Evolutionary conservation across 2,329 filamentous ascomycete species (phyloP), one percentile per base, ranked within the genome.

Genomic region (Aureobasidium sp.): DNA sequence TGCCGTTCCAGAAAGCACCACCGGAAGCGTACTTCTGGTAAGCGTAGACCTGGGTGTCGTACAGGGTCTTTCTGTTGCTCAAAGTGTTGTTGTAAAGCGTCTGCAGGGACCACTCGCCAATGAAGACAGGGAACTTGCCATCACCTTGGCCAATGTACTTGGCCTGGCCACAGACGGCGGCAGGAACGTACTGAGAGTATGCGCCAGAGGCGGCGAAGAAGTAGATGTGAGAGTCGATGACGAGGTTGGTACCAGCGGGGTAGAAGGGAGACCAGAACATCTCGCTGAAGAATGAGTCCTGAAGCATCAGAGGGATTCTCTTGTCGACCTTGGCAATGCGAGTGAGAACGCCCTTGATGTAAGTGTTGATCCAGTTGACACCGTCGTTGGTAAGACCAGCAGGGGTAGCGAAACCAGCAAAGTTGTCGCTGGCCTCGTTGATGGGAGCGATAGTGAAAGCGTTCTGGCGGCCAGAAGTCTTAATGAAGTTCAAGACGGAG

Each of bases 341-440:
- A 23, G 66, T 36, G 42, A 73, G 51, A 20, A 68, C 67, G 36
- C 68, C 71, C 39, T 71, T 64, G 48, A 75, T 68, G 66, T 75
- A 75, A 9, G 67, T 71, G 36, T 68, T 65, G 6, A 74, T 67
- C 70, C 71, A 76, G 36, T 64, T 67, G 10, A 68, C 67, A 32
- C 69, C 72, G 20, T 64, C 66, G 10, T 67, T 66, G 1, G 71
- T 67, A 3, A 76, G 67, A 8, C 69, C 70, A 13, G 68, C 69
- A 3, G 70, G 64, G 2, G 69, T 70, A 27, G 68, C 73, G 51
- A 76, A 75, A n/a, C 62, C 68, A 67, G 1, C 71, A 74, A 61
- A 51, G 62, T 73, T 73, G 66, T 76, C 74, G 34, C 65, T 68
- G 0, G 73, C 66, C 57, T 77, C 74, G 65, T 77, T 77, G 65